Percentiles rank a stretch among this genome's conserved stretches.
These are phyloP conservation scores for Aspergillus steynii DNA, from an alignment of 495 filamentous ascomycete species.

Conservation along the genomic window DNA sequence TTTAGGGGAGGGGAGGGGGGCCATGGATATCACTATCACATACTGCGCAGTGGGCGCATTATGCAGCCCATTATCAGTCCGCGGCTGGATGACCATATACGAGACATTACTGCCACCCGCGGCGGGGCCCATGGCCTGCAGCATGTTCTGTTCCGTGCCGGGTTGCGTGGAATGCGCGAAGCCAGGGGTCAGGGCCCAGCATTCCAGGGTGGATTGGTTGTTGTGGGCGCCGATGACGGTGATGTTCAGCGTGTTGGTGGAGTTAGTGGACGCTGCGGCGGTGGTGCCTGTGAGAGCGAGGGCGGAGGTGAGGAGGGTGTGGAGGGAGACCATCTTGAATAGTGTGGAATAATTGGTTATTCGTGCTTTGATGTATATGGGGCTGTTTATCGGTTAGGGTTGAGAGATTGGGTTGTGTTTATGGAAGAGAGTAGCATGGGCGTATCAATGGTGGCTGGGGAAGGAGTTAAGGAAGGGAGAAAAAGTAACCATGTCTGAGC, in stretches of 20 bases:
- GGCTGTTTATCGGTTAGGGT: too few relatives aligned
- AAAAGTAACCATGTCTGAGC: background rate
- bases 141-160: conserved; percentile 42
- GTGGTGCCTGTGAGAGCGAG: conserved; percentile 20
- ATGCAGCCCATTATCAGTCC: conserved; percentile 52
- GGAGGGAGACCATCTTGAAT: conserved; percentile 5
- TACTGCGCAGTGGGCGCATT: conserved; percentile 54
- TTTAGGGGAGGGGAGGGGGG: too few relatives aligned
- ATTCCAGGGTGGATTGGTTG: conserved; percentile 51
- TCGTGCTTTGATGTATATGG: background rate
- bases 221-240: conserved; percentile 40
- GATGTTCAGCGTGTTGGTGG: conserved; percentile 36
- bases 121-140: conserved; percentile 34
- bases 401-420: too few relatives aligned
- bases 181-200: conserved; percentile 50
- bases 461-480: background rate
- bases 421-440: too few relatives aligned
- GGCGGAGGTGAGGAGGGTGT: conserved; percentile 16
- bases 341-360: background rate
- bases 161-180: conserved; percentile 39
- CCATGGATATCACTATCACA: conserved; percentile 12
- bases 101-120: conserved; percentile 27
- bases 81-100: conserved; percentile 42
- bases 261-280: conserved; percentile 18
- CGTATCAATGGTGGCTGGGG: too few relatives aligned